phyloP scores from a whole-genome alignment of 2,329 filamentous ascomycete species.

The Rutstroemia sp. region DNA sequence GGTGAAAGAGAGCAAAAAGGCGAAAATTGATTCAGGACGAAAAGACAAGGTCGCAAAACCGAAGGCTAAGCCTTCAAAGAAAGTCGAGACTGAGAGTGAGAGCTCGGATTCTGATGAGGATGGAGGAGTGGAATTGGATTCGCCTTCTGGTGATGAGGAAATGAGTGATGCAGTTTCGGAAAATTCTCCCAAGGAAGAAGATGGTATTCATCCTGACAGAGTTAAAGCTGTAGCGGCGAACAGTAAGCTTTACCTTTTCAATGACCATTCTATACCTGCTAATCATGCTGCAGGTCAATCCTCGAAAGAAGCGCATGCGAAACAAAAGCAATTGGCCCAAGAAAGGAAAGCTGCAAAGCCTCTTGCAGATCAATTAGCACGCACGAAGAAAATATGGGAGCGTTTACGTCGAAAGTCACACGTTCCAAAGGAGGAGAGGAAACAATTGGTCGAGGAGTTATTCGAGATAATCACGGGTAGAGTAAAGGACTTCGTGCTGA shows the following conservation, averaged over 20 bases:
- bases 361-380: constrained; percentile 78
- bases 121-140: constrained; percentile 23
- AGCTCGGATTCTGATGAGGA: constrained; percentile 12
- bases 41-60: constrained; percentile 5
- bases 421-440: constrained; percentile 81
- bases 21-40: constrained; percentile 31
- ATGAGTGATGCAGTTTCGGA: constrained; percentile 29
- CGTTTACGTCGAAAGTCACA: constrained; percentile 86
- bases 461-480: constrained; percentile 86
- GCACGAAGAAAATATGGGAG: constrained; percentile 97
- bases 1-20: constrained; percentile 44
- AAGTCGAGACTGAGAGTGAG: constrained; percentile 32
- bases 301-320: constrained; percentile 81
- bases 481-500: constrained; percentile 93
- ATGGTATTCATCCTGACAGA: constrained; percentile 31
- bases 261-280: constrained; percentile 28
- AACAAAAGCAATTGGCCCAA: constrained; percentile 80
- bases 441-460: constrained; percentile 79
- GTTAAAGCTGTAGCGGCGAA: constrained; percentile 26
- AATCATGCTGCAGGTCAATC: constrained; percentile 42
- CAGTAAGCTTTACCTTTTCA: constrained; percentile 15
- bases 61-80: constrained; percentile 22
- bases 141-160: constrained; percentile 26
- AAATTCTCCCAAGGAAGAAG: constrained; percentile 26
- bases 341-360: constrained; percentile 92